Conservation (phyloP, 129 eudicot species). For the Heracleum sosnowskyi region DNA sequence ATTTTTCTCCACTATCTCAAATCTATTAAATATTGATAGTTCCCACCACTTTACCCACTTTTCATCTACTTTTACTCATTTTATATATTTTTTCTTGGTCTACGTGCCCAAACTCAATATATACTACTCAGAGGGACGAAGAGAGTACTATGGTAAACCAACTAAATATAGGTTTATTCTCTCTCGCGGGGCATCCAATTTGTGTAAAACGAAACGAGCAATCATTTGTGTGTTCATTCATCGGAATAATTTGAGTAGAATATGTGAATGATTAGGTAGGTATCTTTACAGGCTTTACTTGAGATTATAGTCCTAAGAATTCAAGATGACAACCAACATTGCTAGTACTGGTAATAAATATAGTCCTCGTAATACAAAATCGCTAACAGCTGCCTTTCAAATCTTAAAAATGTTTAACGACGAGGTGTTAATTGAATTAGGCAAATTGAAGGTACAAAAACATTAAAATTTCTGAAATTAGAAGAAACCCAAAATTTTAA, state of each 20-base stretch:
- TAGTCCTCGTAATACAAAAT: neutral
- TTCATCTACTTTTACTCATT: no score
- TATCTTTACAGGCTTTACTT: neutral
- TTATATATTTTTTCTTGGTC: no score
- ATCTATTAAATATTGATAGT: no score
- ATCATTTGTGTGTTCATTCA: neutral
- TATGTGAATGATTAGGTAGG: neutral
- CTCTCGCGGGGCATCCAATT: neutral
- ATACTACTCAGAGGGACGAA: no score
- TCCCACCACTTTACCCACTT: no score
- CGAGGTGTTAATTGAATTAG: neutral
- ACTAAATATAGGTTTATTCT: neutral
- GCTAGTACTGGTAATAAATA: neutral
- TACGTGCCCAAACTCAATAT: no score
- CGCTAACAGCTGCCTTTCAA: neutral
- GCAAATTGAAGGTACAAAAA: neutral
- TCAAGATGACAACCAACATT: neutral
- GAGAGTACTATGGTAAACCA: no score
- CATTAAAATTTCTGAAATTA: neutral
- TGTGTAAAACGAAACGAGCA: neutral
- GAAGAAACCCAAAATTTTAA: neutral
- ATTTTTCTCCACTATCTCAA: no score
- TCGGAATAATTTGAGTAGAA: neutral
- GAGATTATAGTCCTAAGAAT: neutral
- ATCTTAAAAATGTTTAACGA: neutral